These are phyloP conservation scores for Xylaria sp. DNA, from an alignment of 2,329 filamentous ascomycete species.

Conservation along the genomic window DNA sequence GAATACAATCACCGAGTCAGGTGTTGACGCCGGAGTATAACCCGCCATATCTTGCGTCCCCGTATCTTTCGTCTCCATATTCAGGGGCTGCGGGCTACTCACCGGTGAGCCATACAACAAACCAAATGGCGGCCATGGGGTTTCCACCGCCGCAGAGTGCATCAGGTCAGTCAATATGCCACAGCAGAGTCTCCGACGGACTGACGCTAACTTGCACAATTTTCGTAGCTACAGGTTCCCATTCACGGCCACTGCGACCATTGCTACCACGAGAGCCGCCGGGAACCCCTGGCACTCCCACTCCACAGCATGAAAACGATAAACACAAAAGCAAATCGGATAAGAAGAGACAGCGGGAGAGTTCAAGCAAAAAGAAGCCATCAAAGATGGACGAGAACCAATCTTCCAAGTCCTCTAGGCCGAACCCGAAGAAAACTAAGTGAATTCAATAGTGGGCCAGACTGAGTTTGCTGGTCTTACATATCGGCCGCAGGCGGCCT, in stretches of 20 bases:
- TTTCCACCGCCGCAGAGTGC: background rate
- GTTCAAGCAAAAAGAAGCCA: background rate
- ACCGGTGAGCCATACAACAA: background rate
- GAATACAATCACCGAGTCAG: background rate
- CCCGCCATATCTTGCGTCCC: background rate
- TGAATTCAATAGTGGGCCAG: no score
- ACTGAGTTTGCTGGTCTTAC: no score
- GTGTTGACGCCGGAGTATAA: background rate
- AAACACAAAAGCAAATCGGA: background rate
- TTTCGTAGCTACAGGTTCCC: background rate
- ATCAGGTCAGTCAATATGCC: background rate
- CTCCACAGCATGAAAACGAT: background rate
- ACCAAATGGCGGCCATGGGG: background rate
- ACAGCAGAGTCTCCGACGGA: no score
- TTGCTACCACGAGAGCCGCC: background rate
- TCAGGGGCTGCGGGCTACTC: background rate
- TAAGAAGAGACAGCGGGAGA: no score
- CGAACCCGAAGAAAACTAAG: background rate
- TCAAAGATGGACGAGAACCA: background rate
- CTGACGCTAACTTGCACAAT: background rate
- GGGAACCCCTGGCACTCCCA: background rate
- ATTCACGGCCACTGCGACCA: background rate
- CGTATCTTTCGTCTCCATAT: background rate
- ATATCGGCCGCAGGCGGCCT: no score
- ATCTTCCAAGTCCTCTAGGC: background rate